Conservation (phyloP, 2,329 filamentous ascomycete species). For the Periconia digitata region DNA sequence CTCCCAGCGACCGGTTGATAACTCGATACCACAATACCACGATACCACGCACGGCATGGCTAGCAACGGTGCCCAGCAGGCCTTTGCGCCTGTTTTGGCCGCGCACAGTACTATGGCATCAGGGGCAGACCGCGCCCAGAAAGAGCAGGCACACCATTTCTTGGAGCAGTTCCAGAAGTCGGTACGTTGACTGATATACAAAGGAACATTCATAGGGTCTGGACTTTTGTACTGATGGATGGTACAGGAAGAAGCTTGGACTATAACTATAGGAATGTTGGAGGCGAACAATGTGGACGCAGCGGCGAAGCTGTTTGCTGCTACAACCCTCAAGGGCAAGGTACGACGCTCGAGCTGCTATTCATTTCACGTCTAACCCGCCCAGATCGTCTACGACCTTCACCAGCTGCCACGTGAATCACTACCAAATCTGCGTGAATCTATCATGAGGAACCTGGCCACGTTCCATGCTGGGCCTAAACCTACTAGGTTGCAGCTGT, state of each 20-base stretch:
- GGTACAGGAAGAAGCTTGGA: conserved; percentile 82
- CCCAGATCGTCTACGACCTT: conserved; percentile 93
- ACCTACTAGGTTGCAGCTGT: conserved; percentile 79
- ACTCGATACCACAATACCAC: too few relatives aligned
- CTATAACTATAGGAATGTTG: conserved; percentile 80
- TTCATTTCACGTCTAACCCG: conserved; percentile 18
- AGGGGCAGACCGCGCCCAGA: conserved; percentile 76
- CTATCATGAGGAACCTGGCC: conserved; percentile 79
- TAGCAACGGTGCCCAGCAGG: conserved; percentile 64
- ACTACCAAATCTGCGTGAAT: conserved; percentile 76
- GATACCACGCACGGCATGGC: conserved; percentile 60
- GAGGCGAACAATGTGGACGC: conserved; percentile 74
- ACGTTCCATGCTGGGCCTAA: conserved; percentile 80
- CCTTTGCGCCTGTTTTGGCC: conserved; percentile 81
- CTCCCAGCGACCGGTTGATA: conserved; percentile 27
- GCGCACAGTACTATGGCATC: conserved; percentile 90
- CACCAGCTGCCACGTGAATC: conserved; percentile 80
- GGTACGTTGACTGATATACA: conserved; percentile 57
- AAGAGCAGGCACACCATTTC: conserved; percentile 88
- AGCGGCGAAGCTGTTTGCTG: conserved; percentile 91
- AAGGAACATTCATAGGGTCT: background rate
- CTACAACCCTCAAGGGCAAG: conserved; percentile 97
- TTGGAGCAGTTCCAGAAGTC: conserved; percentile 98
- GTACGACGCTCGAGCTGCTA: conserved; percentile 53
- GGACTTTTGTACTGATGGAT: conserved; percentile 28